phyloP scores from a whole-genome alignment of 352 stramenopile genomes.

The Phytophthora chlamydospora region DNA sequence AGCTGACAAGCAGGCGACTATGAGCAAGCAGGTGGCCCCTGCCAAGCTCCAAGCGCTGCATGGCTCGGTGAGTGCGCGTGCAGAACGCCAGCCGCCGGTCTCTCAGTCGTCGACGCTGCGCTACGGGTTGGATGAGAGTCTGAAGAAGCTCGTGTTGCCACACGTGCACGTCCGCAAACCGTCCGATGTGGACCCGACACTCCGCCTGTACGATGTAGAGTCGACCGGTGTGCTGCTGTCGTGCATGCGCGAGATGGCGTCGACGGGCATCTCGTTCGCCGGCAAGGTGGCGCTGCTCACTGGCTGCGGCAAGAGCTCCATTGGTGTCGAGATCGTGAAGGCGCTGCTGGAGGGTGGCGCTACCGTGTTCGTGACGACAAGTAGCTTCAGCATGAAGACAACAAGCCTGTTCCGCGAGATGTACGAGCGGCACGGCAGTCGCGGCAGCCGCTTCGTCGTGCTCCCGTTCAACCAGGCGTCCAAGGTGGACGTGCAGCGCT shows the following conservation, averaged over 20 bases:
- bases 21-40: constrained; percentile 37
- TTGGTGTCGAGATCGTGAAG: constrained; percentile 86
- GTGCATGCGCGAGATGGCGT: constrained; percentile 88
- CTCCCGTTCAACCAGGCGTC: constrained; percentile 89
- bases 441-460: constrained; percentile 80
- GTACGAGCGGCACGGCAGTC: constrained; percentile 86
- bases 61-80: constrained; percentile 57
- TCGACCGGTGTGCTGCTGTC: constrained; percentile 78
- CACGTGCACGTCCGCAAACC: constrained; percentile 83
- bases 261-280: constrained; percentile 84
- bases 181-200: constrained; percentile 76
- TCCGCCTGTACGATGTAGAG: constrained; percentile 83
- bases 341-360: constrained; percentile 84
- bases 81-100: constrained; percentile 40
- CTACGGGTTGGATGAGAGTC: constrained; percentile 60
- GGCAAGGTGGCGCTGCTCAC: constrained; percentile 89
- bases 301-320: constrained; percentile 85
- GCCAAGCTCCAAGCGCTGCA: constrained; percentile 67
- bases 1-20: constrained; percentile 12
- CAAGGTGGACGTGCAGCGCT: constrained; percentile 69
- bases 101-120: constrained; percentile 55
- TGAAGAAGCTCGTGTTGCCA: constrained; percentile 73
- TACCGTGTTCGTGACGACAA: constrained; percentile 87
- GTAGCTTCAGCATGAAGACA: constrained; percentile 69
- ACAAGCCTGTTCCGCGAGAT: constrained; percentile 74